Conservation (phyloP, 768 basidiomycete species). For the Auricularia heimuer region DNA sequence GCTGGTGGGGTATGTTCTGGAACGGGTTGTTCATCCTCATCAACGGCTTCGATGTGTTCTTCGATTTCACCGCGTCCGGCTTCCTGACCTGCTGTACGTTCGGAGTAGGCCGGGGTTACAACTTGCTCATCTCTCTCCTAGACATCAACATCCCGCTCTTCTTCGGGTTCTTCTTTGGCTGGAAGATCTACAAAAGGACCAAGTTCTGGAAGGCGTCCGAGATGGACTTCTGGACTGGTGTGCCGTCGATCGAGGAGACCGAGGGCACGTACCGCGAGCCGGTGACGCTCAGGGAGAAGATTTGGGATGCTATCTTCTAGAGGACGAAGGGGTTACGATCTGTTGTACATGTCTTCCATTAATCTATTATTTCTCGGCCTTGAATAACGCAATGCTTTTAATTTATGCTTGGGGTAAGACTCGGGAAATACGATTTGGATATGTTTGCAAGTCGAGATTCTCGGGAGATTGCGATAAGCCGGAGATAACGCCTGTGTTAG, state of each 20-base stretch:
- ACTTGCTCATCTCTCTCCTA: slow-evolving; percentile 4
- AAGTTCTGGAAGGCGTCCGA: slow-evolving; percentile 38
- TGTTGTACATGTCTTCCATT: not conserved
- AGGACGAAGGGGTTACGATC: not conserved
- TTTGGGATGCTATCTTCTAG: slow-evolving; percentile 44
- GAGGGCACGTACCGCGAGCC: slow-evolving; percentile 44
- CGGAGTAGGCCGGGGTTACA: not conserved
- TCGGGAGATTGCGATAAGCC: no score
- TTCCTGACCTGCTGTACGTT: slow-evolving; percentile 40
- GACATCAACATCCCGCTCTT: slow-evolving; percentile 42
- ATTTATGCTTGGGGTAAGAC: no score
- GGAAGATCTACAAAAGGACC: slow-evolving; percentile 32
- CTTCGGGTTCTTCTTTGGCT: slow-evolving; percentile 34
- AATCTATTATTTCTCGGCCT: not conserved
- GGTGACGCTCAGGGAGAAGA: slow-evolving; percentile 38
- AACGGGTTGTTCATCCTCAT: slow-evolving; percentile 49
- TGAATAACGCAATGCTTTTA: not conserved
- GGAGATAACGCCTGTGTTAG: no score
- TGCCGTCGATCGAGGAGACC: slow-evolving; percentile 39
- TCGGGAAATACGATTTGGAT: no score
- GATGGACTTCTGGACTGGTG: slow-evolving; percentile 1
- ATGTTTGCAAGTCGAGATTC: no score
- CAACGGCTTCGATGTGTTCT: slow-evolving; percentile 53
- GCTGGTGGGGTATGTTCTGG: slow-evolving; percentile 63
- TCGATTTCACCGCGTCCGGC: slow-evolving; percentile 41